Evolutionary conservation across 2,329 filamentous ascomycete species (phyloP).

Genomic region (Cladobotryum protrusum): DNA sequence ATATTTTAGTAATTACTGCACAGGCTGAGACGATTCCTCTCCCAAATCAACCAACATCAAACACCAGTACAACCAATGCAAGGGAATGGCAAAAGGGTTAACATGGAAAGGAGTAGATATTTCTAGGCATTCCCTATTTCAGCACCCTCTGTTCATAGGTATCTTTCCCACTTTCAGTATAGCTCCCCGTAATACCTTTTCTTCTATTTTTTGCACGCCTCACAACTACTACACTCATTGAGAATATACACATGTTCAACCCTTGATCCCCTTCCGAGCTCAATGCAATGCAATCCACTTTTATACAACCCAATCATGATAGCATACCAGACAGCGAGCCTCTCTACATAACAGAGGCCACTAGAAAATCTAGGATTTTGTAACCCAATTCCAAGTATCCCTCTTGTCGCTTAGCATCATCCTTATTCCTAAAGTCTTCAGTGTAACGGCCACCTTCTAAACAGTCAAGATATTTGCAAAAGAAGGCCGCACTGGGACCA

Average conservation of each 20-base stretch:
- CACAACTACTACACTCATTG: too few species aligned
- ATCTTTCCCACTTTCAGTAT: too few species aligned
- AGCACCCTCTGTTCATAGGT: too few species aligned
- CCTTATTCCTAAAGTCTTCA: conserved; percentile 20
- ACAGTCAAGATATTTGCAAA: conserved; percentile 43
- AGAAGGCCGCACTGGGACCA: conserved; percentile 30
- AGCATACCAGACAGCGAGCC: neutral
- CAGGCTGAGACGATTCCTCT: too few species aligned
- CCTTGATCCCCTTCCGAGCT: too few species aligned
- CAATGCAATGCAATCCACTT: neutral
- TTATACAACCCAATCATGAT: neutral
- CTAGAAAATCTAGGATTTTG: conserved; percentile 46
- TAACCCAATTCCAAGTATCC: conserved; percentile 47
- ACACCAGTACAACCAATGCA: too few species aligned
- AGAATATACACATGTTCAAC: too few species aligned
- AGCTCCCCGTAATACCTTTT: neutral
- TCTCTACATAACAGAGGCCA: conserved; percentile 43
- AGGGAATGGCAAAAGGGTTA: too few species aligned
- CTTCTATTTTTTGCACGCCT: neutral
- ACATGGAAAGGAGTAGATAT: too few species aligned
- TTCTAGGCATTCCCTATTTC: too few species aligned
- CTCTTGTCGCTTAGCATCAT: conserved; percentile 14
- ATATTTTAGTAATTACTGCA: too few species aligned
- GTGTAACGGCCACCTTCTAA: conserved; percentile 43
- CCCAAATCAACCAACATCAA: too few species aligned